Evolutionary conservation across 1,284 basidiomycete genomes (phyloP).

Genomic region (Volvariella surrecta): DNA sequence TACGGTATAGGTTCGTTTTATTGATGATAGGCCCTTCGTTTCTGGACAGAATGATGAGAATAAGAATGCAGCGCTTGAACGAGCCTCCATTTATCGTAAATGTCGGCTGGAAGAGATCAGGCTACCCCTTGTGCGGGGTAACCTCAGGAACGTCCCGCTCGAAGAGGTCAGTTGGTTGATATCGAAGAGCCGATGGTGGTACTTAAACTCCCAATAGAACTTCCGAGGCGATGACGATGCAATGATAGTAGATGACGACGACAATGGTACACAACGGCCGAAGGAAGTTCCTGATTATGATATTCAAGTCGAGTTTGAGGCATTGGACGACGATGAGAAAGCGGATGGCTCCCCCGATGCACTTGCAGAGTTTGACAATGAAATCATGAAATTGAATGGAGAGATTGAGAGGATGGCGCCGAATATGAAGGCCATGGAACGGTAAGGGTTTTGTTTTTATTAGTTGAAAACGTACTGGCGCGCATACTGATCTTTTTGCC

Average conservation of each 20-base stretch:
- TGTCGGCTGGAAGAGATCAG: slow-evolving; percentile 92
- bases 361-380: slow-evolving; percentile 70
- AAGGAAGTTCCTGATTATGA: slow-evolving; percentile 78
- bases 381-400: slow-evolving; percentile 61
- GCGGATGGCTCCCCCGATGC: slow-evolving; percentile 66
- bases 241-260: slow-evolving; percentile 84
- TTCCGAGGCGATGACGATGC: slow-evolving; percentile 68
- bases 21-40: too few species aligned
- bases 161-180: slow-evolving; percentile 59
- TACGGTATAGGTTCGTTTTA: neutral
- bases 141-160: slow-evolving; percentile 84
- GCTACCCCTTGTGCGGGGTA: slow-evolving; percentile 72
- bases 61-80: slow-evolving; percentile 80
- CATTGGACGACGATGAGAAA: slow-evolving; percentile 78
- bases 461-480: neutral
- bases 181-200: neutral
- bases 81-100: slow-evolving; percentile 82
- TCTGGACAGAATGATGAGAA: slow-evolving; percentile 81
- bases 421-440: slow-evolving; percentile 93
- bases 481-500: slow-evolving; percentile 1
- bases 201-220: slow-evolving; percentile 38
- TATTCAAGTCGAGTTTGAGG: slow-evolving; percentile 83
- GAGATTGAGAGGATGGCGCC: slow-evolving; percentile 96
- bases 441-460: slow-evolving; percentile 30
- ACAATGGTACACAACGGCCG: slow-evolving; percentile 66